These are phyloP conservation scores for Xylariaceae sp. DNA, from an alignment of 2,329 filamentous ascomycete species.

Conservation along the genomic window DNA sequence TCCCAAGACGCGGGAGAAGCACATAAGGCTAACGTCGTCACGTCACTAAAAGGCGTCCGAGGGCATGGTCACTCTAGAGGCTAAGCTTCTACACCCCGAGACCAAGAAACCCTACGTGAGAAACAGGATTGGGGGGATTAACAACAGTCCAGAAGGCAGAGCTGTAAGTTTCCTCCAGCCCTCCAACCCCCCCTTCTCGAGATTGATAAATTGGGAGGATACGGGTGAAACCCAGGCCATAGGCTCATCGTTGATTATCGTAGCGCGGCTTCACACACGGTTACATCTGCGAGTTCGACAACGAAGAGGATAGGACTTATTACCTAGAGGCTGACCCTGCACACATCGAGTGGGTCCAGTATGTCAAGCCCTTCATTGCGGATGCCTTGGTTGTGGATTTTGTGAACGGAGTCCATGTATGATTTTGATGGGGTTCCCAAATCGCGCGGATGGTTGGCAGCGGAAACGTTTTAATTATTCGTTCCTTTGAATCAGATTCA, in stretches of 20 bases:
- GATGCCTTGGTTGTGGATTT: conserved; percentile 18
- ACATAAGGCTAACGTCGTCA: neutral
- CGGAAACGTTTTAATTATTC: too few species aligned
- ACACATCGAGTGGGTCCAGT: conserved; percentile 16
- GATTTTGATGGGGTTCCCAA: too few species aligned
- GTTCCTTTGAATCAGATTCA: too few species aligned
- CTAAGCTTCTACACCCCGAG: conserved; percentile 12
- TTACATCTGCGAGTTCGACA: conserved; percentile 16
- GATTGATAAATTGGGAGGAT: neutral
- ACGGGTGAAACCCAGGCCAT: neutral
- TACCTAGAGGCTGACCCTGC: conserved; percentile 15
- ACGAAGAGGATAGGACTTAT: conserved; percentile 14
- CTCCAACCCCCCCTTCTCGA: too few species aligned
- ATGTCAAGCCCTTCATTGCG: conserved; percentile 17
- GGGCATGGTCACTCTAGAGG: conserved; percentile 14
- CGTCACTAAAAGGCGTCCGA: conserved; percentile 4
- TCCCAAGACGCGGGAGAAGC: too few species aligned
- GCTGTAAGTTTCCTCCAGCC: conserved; percentile 1
- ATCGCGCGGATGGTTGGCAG: too few species aligned
- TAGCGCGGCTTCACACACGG: conserved; percentile 16
- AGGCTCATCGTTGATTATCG: neutral
- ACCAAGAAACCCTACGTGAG: conserved; percentile 15
- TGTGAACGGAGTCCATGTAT: conserved; percentile 12
- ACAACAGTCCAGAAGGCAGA: conserved; percentile 16
- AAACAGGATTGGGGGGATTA: conserved; percentile 13